phyloP scores from a whole-genome alignment of 345 rosid species.

The Erucastrum elatum region DNA sequence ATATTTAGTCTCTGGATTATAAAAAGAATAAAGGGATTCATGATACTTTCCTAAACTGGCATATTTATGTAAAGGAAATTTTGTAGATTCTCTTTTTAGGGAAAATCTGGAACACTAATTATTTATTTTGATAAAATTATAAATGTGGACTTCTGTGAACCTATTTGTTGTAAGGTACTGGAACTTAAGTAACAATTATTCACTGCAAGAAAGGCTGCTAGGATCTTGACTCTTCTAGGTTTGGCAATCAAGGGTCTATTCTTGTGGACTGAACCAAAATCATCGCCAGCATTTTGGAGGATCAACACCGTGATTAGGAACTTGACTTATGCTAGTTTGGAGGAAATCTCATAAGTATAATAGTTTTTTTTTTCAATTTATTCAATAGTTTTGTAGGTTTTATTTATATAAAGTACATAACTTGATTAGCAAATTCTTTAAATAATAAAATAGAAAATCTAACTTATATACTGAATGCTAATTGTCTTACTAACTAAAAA shows the following conservation, averaged over 20 bases:
- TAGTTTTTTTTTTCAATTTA: not conserved
- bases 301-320: not conserved
- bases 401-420: not conserved
- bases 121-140: not conserved
- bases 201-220: not conserved
- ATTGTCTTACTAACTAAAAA: too few species aligned
- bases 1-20: not conserved
- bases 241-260: not conserved
- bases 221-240: not conserved
- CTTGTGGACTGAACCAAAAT: not conserved
- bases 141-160: not conserved
- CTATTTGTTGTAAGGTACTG: not conserved
- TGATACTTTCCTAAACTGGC: conserved; percentile 17
- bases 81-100: conserved; percentile 1
- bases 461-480: too few species aligned
- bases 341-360: not conserved
- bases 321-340: not conserved
- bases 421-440: not conserved
- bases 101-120: not conserved
- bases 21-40: not conserved
- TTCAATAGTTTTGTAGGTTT: not conserved
- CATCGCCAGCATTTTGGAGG: not conserved
- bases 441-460: too few species aligned
- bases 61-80: not conserved
- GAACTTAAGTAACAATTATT: not conserved